Conservation (phyloP, 495 filamentous ascomycete species). For the Hapsidospora chrysogenum region DNA sequence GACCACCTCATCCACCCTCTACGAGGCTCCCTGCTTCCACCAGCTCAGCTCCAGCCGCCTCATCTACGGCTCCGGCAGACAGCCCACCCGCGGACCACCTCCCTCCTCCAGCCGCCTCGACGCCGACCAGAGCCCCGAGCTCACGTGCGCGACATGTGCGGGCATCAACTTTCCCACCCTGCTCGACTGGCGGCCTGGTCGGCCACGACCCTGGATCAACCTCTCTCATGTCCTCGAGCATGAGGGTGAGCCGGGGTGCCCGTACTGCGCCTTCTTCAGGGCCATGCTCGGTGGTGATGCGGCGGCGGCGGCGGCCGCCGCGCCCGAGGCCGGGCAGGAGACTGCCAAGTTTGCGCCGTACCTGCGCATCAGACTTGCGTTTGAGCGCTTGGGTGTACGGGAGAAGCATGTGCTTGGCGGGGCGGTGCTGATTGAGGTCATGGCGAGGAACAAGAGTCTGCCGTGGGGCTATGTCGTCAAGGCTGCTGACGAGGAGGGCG, state of each 20-base stretch:
- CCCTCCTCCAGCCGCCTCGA: too few species aligned
- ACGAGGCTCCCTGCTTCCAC: background rate
- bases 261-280: constrained; percentile 1
- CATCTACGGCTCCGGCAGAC: background rate
- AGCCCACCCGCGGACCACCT: too few species aligned
- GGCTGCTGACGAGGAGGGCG: background rate
- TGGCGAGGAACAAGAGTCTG: constrained; percentile 1
- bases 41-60: constrained; percentile 1
- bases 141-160: background rate
- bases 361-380: constrained; percentile 1
- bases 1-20: too few species aligned
- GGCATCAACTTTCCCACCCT: background rate
- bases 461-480: constrained; percentile 3
- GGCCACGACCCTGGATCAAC: background rate
- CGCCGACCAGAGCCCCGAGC: background rate
- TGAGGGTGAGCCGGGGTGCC: background rate
- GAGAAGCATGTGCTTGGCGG: constrained; percentile 1
- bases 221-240: background rate
- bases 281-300: background rate
- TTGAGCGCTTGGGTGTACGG: constrained; percentile 1
- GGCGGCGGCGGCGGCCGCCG: background rate
- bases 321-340: background rate
- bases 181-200: background rate
- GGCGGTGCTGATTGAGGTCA: constrained; percentile 1
- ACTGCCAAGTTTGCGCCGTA: constrained; percentile 2